Percentiles rank a stretch among this genome's conserved stretches.
phyloP scores from a whole-genome alignment of 192 early-diverging fungal species.

The Coemansia erecta region DNA sequence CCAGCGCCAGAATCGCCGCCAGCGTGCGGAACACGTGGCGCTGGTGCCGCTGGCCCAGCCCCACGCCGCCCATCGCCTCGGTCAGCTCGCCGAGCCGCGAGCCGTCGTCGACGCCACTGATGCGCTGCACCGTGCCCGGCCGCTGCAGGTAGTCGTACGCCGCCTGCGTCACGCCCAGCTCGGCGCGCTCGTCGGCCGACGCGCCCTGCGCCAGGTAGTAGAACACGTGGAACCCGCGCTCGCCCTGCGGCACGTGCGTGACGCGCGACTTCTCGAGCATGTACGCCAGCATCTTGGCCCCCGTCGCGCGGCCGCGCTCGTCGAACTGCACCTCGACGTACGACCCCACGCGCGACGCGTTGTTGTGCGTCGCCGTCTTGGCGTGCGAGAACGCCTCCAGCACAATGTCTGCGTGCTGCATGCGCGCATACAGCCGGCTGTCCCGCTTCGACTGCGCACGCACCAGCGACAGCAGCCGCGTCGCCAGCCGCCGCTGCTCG shows the following conservation, averaged over 20 bases:
- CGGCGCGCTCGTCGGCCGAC: slow-evolving; percentile 66
- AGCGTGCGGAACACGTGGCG: slow-evolving; percentile 83
- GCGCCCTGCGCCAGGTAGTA: slow-evolving; percentile 88
- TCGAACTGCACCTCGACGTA: slow-evolving; percentile 90
- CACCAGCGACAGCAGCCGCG: slow-evolving; percentile 65
- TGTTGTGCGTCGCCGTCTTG: slow-evolving; percentile 67
- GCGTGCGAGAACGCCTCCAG: slow-evolving; percentile 88
- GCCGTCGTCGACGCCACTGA: slow-evolving; percentile 60
- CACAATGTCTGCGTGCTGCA: slow-evolving; percentile 67
- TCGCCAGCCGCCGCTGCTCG: slow-evolving; percentile 61
- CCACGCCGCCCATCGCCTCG: slow-evolving; percentile 79
- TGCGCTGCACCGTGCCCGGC: slow-evolving; percentile 55
- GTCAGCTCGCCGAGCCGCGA: slow-evolving; percentile 69
- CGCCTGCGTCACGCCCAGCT: slow-evolving; percentile 53
- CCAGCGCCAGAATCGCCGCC: slow-evolving; percentile 82
- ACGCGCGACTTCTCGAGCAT: slow-evolving; percentile 87
- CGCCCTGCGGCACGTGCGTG: slow-evolving; percentile 60
- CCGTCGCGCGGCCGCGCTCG: slow-evolving; percentile 80
- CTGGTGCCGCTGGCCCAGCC: slow-evolving; percentile 77
- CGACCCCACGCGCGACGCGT: slow-evolving; percentile 81
- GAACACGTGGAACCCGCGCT: slow-evolving; percentile 92
- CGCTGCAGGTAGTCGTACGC: slow-evolving; percentile 58
- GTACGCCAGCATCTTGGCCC: slow-evolving; percentile 81
- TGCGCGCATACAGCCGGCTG: slow-evolving; percentile 62
- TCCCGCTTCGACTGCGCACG: slow-evolving; percentile 72